phyloP scores from a whole-genome alignment of 140 eudicot species.

The Artemisia princeps region DNA sequence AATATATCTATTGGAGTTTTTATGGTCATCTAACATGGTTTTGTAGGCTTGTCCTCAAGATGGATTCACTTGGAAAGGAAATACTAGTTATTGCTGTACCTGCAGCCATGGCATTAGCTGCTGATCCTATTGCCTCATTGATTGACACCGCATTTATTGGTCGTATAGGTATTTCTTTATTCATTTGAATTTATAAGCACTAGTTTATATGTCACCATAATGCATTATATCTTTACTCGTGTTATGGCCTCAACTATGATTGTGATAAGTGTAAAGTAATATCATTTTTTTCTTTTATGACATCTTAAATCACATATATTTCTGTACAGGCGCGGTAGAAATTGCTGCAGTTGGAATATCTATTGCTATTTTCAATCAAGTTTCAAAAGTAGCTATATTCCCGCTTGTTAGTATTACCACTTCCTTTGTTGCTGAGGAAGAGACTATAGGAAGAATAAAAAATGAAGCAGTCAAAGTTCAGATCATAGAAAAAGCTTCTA shows the following conservation, averaged over 20 bases:
- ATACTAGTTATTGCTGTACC: constrained; percentile 55
- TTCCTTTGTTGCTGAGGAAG: constrained; percentile 75
- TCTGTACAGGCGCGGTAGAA: constrained; percentile 47
- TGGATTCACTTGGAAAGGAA: constrained; percentile 63
- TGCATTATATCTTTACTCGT: too few relatives aligned
- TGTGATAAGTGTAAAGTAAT: neutral
- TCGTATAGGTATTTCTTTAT: constrained; percentile 41
- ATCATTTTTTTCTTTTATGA: neutral
- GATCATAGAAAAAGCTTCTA: constrained; percentile 22
- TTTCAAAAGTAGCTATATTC: constrained; percentile 56
- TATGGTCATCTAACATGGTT: neutral
- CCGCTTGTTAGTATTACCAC: constrained; percentile 73
- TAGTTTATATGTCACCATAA: too few relatives aligned
- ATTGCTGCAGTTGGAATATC: constrained; percentile 72
- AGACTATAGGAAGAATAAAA: constrained; percentile 34
- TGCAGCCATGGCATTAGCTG: constrained; percentile 69
- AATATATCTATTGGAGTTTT: neutral
- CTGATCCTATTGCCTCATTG: constrained; percentile 71
- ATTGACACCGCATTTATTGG: constrained; percentile 69
- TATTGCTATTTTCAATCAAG: constrained; percentile 67
- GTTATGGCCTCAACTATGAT: too few relatives aligned
- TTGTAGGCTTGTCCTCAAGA: constrained; percentile 39
- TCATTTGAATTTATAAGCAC: too few relatives aligned
- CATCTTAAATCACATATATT: neutral
- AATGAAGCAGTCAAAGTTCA: constrained; percentile 20